These are phyloP conservation scores for Cucurbita maxima DNA, from an alignment of 306 rosid species.

Conservation along the genomic window DNA sequence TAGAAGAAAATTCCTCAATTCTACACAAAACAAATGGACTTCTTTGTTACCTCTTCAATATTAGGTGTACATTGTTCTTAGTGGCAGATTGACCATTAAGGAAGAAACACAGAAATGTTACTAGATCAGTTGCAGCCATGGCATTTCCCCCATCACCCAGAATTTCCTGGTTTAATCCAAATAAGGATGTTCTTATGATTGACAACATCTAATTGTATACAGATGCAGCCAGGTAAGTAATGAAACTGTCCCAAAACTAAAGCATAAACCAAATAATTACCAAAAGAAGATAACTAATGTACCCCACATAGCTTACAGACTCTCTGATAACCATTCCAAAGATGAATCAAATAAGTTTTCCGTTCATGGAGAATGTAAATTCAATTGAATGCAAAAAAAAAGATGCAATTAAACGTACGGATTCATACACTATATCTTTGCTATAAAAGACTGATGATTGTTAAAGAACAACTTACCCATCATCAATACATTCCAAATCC, in stretches of 20 bases:
- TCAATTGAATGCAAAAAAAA: neutral
- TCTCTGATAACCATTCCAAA: neutral
- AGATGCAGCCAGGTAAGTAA: neutral
- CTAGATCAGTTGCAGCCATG: neutral
- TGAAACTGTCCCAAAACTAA: neutral
- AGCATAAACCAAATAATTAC: neutral
- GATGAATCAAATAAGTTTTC: neutral
- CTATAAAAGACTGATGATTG: neutral
- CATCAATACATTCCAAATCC: constrained; percentile 58
- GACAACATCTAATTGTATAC: neutral
- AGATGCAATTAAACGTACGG: neutral
- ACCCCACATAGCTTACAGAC: neutral
- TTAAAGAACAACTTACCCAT: constrained; percentile 50
- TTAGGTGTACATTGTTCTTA: neutral
- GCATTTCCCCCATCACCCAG: neutral
- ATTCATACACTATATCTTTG: neutral
- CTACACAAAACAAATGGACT: neutral
- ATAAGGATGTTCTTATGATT: neutral
- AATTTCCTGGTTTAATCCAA: neutral
- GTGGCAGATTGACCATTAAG: neutral
- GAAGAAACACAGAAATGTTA: neutral
- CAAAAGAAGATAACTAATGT: neutral
- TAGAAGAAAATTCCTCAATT: neutral
- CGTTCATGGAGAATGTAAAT: neutral
- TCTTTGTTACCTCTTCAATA: neutral